These are phyloP conservation scores for Kalanchoe fedtschenkoi DNA, from an alignment of 164 flowering plant species.

Conservation along the genomic window DNA sequence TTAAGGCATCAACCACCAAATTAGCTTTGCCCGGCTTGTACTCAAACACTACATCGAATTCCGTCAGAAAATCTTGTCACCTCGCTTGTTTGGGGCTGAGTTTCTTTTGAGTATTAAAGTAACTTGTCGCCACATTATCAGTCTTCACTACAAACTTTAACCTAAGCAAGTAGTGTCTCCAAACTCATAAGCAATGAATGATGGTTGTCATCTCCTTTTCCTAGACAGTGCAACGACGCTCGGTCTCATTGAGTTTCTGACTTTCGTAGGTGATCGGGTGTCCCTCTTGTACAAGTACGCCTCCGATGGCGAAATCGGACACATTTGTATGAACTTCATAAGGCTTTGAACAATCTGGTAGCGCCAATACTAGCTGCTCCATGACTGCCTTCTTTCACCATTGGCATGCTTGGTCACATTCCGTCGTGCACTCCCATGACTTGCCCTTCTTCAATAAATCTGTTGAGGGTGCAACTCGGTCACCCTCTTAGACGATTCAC, in stretches of 20 bases:
- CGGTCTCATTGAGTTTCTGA: background rate
- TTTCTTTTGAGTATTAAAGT: background rate
- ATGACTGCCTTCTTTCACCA: too few species aligned
- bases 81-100: background rate
- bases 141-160: background rate
- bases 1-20: background rate
- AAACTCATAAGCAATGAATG: background rate
- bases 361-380: background rate
- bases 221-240: background rate
- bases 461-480: too few species aligned
- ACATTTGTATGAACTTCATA: background rate
- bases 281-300: background rate
- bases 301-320: background rate
- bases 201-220: background rate
- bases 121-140: background rate
- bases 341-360: background rate
- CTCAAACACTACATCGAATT: background rate
- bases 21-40: background rate
- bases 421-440: too few species aligned
- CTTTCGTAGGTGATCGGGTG: background rate
- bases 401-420: too few species aligned
- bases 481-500: too few species aligned
- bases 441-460: too few species aligned
- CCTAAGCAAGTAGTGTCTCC: background rate
- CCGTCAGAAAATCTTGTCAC: background rate